phyloP scores from a whole-genome alignment of 768 basidiomycete species.

The Cystofilobasidium ferigula region DNA sequence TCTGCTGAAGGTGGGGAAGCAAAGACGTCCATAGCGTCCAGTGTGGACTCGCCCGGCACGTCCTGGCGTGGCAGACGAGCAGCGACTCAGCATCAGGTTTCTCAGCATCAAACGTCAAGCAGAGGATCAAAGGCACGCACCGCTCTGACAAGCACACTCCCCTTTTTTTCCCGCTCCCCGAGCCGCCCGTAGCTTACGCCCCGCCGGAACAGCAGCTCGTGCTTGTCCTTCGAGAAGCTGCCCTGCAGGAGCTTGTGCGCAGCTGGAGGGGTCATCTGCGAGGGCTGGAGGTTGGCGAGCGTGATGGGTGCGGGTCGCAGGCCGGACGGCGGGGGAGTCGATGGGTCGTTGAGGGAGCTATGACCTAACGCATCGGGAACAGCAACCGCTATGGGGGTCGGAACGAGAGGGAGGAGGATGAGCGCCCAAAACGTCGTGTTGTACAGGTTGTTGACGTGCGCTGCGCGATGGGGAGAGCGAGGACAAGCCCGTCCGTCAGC shows the following conservation, averaged over 20 bases:
- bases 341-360: neutral
- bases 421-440: constrained; percentile 95
- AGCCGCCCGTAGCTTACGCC: constrained; percentile 77
- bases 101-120: neutral
- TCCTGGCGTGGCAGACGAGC: neutral
- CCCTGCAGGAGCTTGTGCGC: constrained; percentile 47
- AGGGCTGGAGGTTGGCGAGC: neutral
- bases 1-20: no score
- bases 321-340: neutral
- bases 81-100: neutral
- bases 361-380: neutral
- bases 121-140: constrained; percentile 34
- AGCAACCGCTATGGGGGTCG: neutral
- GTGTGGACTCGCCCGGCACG: no score
- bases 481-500: neutral
- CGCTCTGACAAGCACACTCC: constrained; percentile 66
- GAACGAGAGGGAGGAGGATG: constrained; percentile 47
- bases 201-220: constrained; percentile 73
- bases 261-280: constrained; percentile 11
- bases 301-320: neutral
- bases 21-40: no score
- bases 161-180: constrained; percentile 64
- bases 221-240: constrained; percentile 75
- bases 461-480: constrained; percentile 41
- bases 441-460: constrained; percentile 95